A percentile compares a stretch with the other conserved stretches of the same genome.
These are phyloP conservation scores for Fusarium goolgardi DNA, from an alignment of 2,329 filamentous ascomycete species.

Conservation along the genomic window DNA sequence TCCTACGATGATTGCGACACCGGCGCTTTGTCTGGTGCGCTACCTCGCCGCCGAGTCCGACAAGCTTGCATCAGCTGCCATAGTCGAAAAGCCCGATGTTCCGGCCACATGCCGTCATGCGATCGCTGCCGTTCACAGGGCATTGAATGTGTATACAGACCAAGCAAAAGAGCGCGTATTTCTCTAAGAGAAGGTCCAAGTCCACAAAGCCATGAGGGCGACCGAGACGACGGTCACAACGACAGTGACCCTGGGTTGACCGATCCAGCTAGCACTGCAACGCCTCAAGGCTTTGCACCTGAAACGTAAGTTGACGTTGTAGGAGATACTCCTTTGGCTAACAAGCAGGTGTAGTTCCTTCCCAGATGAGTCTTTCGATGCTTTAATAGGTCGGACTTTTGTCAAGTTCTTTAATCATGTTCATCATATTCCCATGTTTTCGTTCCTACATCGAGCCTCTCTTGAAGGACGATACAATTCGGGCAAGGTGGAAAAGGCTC, in stretches of 20 bases:
- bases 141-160: slow-evolving; percentile 67
- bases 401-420: slow-evolving; percentile 69
- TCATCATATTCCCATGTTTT: slow-evolving; percentile 69
- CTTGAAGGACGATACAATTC: slow-evolving; percentile 69
- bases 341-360: slow-evolving; percentile 46
- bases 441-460: slow-evolving; percentile 68
- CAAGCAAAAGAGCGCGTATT: slow-evolving; percentile 56
- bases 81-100: slow-evolving; percentile 68
- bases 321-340: slow-evolving; percentile 26
- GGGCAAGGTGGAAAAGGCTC: slow-evolving; percentile 65
- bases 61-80: slow-evolving; percentile 69
- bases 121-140: slow-evolving; percentile 63
- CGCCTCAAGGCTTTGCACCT: slow-evolving; percentile 51
- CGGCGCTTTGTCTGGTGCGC: slow-evolving; percentile 56
- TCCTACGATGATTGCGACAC: slow-evolving; percentile 64
- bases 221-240: slow-evolving; percentile 50
- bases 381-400: slow-evolving; percentile 64
- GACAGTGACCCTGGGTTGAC: slow-evolving; percentile 53
- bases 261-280: slow-evolving; percentile 50
- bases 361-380: slow-evolving; percentile 59
- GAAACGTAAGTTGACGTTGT: slow-evolving; percentile 49
- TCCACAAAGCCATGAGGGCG: slow-evolving; percentile 52
- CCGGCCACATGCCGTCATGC: slow-evolving; percentile 66
- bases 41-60: slow-evolving; percentile 65
- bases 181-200: slow-evolving; percentile 47